These are phyloP conservation scores for Alternaria infectoria DNA, from an alignment of 2,329 filamentous ascomycete genomes.

Conservation along the genomic window DNA sequence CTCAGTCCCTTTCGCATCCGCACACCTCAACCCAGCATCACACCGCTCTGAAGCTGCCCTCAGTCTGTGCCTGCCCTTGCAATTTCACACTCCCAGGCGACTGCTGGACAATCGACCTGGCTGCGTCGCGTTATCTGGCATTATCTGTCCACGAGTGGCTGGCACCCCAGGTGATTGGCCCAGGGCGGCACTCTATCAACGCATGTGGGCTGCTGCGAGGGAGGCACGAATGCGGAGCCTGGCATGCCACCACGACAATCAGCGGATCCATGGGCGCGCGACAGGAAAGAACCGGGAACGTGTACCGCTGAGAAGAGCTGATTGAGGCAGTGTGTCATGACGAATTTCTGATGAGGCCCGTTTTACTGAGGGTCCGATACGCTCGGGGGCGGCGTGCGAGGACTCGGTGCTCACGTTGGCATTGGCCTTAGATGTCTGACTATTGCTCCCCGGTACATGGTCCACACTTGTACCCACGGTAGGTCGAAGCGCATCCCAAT, in stretches of 20 bases:
- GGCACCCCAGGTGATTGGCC: constrained; percentile 34
- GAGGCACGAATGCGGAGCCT: constrained; percentile 20
- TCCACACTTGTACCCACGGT: constrained; percentile 25
- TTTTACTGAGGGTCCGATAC: constrained; percentile 9
- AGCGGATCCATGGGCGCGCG: constrained; percentile 12
- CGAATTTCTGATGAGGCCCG: constrained; percentile 17
- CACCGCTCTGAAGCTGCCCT: constrained; percentile 20
- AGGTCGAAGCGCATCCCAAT: constrained; percentile 28
- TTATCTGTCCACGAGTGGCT: constrained; percentile 13
- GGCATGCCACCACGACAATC: constrained; percentile 15
- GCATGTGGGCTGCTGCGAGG: constrained; percentile 21
- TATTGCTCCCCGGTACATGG: constrained; percentile 13
- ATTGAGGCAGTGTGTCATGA: constrained; percentile 24
- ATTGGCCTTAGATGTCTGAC: constrained; percentile 17
- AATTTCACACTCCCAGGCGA: constrained; percentile 13
- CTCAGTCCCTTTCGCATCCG: constrained; percentile 17
- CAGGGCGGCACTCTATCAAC: constrained; percentile 16
- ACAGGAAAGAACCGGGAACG: constrained; percentile 20
- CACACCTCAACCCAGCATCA: constrained; percentile 21
- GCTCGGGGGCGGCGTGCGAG: constrained; percentile 7
- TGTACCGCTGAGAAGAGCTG: constrained; percentile 20
- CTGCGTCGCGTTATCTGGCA: constrained; percentile 36
- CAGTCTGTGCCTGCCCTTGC: constrained; percentile 22
- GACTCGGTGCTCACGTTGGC: neutral
- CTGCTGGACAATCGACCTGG: constrained; percentile 12